These are phyloP conservation scores for Xylariaceae sp. DNA, from an alignment of 2,329 filamentous ascomycete genomes.

Conservation along the genomic window DNA sequence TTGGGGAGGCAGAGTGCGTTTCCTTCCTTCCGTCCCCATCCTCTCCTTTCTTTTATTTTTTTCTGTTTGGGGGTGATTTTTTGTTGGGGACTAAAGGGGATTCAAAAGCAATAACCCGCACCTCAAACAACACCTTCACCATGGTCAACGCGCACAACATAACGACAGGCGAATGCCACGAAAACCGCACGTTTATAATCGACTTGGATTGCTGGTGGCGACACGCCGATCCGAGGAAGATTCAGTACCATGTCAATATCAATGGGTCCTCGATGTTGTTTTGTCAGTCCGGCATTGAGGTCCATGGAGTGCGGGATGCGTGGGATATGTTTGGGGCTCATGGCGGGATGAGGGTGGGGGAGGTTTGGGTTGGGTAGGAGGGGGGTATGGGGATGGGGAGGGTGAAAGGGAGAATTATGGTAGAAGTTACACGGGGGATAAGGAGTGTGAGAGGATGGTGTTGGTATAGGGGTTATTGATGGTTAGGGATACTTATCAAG, in stretches of 20 bases:
- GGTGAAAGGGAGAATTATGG: too few species aligned
- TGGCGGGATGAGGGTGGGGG: background rate
- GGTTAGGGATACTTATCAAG: too few species aligned
- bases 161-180: background rate
- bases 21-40: too few species aligned
- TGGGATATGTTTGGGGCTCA: background rate
- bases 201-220: conserved; percentile 10
- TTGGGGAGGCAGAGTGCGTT: conserved; percentile 1
- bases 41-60: too few species aligned
- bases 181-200: conserved; percentile 6
- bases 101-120: conserved; percentile 2
- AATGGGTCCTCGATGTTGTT: conserved; percentile 16
- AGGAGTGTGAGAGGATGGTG: too few species aligned
- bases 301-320: background rate
- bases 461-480: too few species aligned
- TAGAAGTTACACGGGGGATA: too few species aligned
- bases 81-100: too few species aligned
- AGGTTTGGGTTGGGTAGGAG: too few species aligned
- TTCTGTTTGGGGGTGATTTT: too few species aligned
- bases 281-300: conserved; percentile 5
- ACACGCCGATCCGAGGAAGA: background rate
- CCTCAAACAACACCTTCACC: background rate
- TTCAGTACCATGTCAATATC: conserved; percentile 4
- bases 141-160: background rate
- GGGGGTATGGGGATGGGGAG: too few species aligned